Evolutionary conservation across 495 filamentous ascomycete genomes (phyloP).

Genomic region (Xylaria venustula): DNA sequence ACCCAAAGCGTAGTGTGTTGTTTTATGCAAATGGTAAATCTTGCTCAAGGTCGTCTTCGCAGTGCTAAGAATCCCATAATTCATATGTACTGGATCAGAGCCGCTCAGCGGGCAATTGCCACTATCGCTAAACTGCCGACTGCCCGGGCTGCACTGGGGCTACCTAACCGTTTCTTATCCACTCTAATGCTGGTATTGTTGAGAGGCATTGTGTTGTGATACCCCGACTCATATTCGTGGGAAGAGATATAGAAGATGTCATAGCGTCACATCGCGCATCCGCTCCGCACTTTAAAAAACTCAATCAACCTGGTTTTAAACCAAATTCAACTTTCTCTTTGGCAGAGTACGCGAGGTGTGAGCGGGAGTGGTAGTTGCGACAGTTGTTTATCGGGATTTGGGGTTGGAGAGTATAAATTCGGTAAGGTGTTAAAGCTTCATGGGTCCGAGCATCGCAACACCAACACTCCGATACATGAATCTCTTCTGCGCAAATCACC

Average conservation of each 20-base stretch:
- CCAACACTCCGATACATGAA: background rate
- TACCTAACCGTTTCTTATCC: background rate
- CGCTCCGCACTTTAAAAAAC: background rate
- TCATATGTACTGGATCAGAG: too few species aligned
- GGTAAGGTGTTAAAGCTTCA: background rate
- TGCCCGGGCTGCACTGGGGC: background rate
- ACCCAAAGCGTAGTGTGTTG: too few species aligned
- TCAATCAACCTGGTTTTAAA: background rate
- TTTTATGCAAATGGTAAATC: too few species aligned
- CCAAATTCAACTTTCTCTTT: background rate
- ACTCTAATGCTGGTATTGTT: background rate
- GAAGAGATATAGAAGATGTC: background rate
- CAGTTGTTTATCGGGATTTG: background rate
- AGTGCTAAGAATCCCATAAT: too few species aligned
- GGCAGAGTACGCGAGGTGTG: background rate
- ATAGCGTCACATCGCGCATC: constrained; percentile 7
- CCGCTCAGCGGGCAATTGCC: too few species aligned
- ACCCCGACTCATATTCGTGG: background rate
- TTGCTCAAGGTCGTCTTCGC: too few species aligned
- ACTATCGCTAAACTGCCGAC: too few species aligned
- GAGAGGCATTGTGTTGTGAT: background rate
- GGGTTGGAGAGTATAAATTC: background rate
- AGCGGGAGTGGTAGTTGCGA: background rate
- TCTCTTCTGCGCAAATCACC: too few species aligned
- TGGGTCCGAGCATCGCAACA: background rate